Conservation (phyloP, 2,329 filamentous ascomycete genomes). For the Diplocarpon rosae region DNA sequence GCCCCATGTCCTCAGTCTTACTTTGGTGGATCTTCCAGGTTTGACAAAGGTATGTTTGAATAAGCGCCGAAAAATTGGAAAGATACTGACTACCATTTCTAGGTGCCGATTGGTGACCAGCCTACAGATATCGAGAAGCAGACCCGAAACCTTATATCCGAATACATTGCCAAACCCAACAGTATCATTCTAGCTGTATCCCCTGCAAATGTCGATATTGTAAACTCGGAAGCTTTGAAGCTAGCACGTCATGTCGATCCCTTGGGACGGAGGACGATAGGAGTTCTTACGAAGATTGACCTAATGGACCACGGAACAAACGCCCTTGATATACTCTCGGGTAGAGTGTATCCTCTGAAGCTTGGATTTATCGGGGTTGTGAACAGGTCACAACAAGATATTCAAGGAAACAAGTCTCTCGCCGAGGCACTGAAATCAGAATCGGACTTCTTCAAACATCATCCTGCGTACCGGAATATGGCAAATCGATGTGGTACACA, state of each 20-base stretch:
- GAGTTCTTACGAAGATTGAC: constrained; percentile 92
- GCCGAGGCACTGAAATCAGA: constrained; percentile 83
- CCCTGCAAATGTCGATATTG: constrained; percentile 93
- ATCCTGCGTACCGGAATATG: constrained; percentile 95
- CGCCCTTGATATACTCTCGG: constrained; percentile 92
- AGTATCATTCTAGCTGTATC: constrained; percentile 96
- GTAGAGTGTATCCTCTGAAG: constrained; percentile 91
- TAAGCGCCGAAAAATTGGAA: neutral
- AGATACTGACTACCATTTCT: constrained; percentile 1
- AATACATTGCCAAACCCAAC: constrained; percentile 98
- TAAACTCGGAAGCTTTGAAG: constrained; percentile 96
- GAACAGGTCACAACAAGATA: constrained; percentile 96
- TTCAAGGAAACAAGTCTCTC: constrained; percentile 91
- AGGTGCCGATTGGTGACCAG: constrained; percentile 96
- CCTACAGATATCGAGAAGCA: constrained; percentile 98
- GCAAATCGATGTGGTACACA: constrained; percentile 86
- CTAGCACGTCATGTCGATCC: constrained; percentile 94
- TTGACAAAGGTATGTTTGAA: constrained; percentile 65
- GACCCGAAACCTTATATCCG: constrained; percentile 87
- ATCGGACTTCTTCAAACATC: constrained; percentile 90
- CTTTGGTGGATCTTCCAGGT: constrained; percentile 88
- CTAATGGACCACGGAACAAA: constrained; percentile 99
- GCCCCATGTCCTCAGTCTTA: constrained; percentile 90
- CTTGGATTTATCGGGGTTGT: constrained; percentile 97
- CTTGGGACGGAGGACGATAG: constrained; percentile 87